These are phyloP conservation scores for Cladosporium colombiae DNA, from an alignment of 2,329 filamentous ascomycete genomes.

Conservation along the genomic window DNA sequence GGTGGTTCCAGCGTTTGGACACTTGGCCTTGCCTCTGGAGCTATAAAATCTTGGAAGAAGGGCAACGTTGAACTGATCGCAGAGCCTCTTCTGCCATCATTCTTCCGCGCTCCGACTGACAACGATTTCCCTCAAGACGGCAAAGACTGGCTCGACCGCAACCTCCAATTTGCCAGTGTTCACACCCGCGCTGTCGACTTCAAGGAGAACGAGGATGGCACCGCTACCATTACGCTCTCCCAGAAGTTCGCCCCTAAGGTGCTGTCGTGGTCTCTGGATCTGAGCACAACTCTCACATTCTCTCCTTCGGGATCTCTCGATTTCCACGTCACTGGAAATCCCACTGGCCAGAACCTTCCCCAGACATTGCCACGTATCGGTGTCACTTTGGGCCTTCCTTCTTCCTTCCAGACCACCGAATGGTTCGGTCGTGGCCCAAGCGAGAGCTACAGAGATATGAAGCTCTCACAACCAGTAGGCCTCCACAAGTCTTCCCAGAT, in stretches of 20 bases:
- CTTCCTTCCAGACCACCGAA: conserved; percentile 49
- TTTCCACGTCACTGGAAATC: conserved; percentile 44
- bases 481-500: conserved; percentile 36
- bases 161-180: conserved; percentile 25
- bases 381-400: conserved; percentile 56
- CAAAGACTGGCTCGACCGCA: conserved; percentile 55
- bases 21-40: conserved; percentile 27
- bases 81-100: conserved; percentile 33
- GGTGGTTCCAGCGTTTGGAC: conserved; percentile 23
- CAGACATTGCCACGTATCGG: conserved; percentile 63
- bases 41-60: conserved; percentile 31
- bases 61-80: conserved; percentile 26
- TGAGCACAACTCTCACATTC: conserved; percentile 55
- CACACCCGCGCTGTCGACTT: conserved; percentile 27
- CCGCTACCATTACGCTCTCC: conserved; percentile 23
- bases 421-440: conserved; percentile 68
- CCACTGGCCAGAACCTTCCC: conserved; percentile 50
- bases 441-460: conserved; percentile 68
- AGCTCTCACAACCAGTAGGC: conserved; percentile 57
- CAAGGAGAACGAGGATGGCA: conserved; percentile 20
- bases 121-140: conserved; percentile 60
- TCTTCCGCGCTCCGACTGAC: conserved; percentile 67
- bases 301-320: conserved; percentile 46
- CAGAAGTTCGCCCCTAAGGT: conserved; percentile 54
- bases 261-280: conserved; percentile 57